phyloP scores from a whole-genome alignment of 2,329 filamentous ascomycete genomes.

The Claviceps pazoutovae region DNA sequence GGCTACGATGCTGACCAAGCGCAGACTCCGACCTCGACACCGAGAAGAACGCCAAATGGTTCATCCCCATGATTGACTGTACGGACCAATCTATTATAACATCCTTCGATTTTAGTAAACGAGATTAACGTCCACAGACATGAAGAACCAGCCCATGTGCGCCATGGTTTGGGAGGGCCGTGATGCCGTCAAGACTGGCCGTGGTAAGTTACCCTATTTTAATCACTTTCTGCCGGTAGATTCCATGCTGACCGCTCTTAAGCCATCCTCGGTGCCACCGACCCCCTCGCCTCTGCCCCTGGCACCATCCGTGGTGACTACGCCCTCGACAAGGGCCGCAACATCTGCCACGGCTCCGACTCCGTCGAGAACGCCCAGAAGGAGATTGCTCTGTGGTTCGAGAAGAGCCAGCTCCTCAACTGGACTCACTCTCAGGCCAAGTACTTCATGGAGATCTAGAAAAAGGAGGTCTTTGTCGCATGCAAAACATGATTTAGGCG shows the following conservation, averaged over 20 bases:
- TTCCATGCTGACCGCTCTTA: conserved; percentile 6
- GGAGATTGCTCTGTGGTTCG: conserved; percentile 99
- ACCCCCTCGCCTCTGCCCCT: conserved; percentile 85
- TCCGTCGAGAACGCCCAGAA: conserved; percentile 98
- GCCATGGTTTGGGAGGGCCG: conserved; percentile 99
- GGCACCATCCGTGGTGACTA: conserved; percentile 97
- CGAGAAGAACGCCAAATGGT: conserved; percentile 77
- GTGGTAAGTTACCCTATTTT: conserved; percentile 41
- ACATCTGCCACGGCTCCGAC: conserved; percentile 99
- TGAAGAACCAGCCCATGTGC: conserved; percentile 52
- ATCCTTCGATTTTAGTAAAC: not conserved
- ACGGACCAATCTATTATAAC: conserved; percentile 23
- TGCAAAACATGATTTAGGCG: not conserved
- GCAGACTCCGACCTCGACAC: conserved; percentile 60
- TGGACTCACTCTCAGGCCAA: conserved; percentile 76
- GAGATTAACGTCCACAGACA: conserved; percentile 1
- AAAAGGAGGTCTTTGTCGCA: not conserved
- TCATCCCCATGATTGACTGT: conserved; percentile 87
- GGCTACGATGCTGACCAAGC: conserved; percentile 13
- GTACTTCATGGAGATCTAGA: conserved; percentile 78
- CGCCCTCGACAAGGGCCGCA: conserved; percentile 73
- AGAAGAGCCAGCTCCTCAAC: conserved; percentile 66
- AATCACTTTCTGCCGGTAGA: not conserved
- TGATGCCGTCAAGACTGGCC: conserved; percentile 98
- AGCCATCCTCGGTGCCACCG: conserved; percentile 96